phyloP scores from a whole-genome alignment of 2,329 filamentous ascomycete species.

The Incumbomyces lentus region DNA sequence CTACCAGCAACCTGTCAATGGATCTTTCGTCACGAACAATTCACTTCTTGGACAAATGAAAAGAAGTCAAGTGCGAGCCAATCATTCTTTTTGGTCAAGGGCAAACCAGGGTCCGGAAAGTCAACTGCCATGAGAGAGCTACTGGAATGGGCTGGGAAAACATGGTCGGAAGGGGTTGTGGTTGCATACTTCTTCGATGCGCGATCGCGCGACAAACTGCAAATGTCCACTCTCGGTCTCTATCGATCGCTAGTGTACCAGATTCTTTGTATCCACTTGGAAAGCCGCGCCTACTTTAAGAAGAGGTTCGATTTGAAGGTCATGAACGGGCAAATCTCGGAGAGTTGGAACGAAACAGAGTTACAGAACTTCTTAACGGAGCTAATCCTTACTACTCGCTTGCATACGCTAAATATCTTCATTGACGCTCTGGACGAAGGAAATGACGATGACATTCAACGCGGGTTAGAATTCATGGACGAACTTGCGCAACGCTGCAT shows the following conservation, averaged over 20 bases:
- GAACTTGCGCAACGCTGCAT: slow-evolving; percentile 20
- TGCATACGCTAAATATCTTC: slow-evolving; percentile 15
- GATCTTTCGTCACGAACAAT: slow-evolving; percentile 29
- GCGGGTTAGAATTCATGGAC: slow-evolving; percentile 31
- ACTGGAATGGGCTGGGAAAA: slow-evolving; percentile 3
- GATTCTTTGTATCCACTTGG: slow-evolving; percentile 18
- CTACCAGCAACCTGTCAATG: slow-evolving; percentile 33
- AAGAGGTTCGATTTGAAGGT: neutral
- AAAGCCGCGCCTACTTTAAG: neutral
- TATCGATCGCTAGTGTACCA: slow-evolving; percentile 33
- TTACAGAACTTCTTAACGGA: slow-evolving; percentile 16
- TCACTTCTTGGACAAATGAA: slow-evolving; percentile 30
- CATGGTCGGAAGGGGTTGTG: slow-evolving; percentile 13
- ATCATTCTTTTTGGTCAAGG: slow-evolving; percentile 29
- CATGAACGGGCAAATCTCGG: neutral
- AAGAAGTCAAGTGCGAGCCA: slow-evolving; percentile 16
- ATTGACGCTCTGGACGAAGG: slow-evolving; percentile 41
- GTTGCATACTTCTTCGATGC: slow-evolving; percentile 44
- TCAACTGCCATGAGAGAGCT: slow-evolving; percentile 28
- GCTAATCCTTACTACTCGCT: slow-evolving; percentile 8
- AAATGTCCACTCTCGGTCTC: slow-evolving; percentile 39
- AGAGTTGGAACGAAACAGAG: slow-evolving; percentile 8
- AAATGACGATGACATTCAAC: slow-evolving; percentile 28
- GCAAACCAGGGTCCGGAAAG: slow-evolving; percentile 30
- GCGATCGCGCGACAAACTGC: slow-evolving; percentile 29